phyloP scores from a whole-genome alignment of 495 filamentous ascomycete genomes.

The Apiosordaria backusii region DNA sequence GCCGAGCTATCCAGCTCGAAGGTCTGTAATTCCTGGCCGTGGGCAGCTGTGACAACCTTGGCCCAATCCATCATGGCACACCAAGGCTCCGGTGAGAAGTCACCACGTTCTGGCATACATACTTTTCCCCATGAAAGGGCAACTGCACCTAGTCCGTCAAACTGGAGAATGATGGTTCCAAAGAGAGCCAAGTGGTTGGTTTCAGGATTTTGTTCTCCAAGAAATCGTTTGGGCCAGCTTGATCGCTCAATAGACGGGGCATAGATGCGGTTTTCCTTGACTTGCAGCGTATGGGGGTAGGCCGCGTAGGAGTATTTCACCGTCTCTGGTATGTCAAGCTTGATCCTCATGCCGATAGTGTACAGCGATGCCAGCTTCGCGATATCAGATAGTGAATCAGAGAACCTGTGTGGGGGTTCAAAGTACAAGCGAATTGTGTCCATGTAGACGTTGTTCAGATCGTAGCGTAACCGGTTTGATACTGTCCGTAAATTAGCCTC shows the following conservation, averaged over 20 bases:
- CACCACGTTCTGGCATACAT: not conserved
- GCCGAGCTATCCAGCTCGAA: not conserved
- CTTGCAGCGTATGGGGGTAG: constrained; percentile 1
- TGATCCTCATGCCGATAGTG: constrained; percentile 3
- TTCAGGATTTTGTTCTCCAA: not conserved
- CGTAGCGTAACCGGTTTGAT: not conserved
- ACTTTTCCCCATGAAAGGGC: constrained; percentile 5
- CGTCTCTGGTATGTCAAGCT: not conserved
- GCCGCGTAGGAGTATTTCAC: not conserved
- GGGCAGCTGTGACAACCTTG: not conserved
- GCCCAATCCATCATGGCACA: constrained; percentile 6
- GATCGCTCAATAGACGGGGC: not conserved
- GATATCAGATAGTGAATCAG: not conserved
- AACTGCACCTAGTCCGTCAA: not conserved
- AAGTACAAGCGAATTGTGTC: constrained; percentile 1
- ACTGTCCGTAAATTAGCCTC: not conserved
- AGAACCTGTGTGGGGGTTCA: not conserved
- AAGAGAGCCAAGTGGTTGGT: not conserved
- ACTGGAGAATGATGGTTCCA: not conserved
- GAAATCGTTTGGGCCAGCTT: not conserved
- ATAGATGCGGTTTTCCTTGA: not conserved
- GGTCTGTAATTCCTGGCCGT: not conserved
- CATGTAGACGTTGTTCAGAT: not conserved
- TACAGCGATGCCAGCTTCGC: not conserved
- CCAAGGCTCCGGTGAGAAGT: not conserved